Conservation (phyloP, 148 eudicot genomes). For the Heliamphora exappendiculata region DNA sequence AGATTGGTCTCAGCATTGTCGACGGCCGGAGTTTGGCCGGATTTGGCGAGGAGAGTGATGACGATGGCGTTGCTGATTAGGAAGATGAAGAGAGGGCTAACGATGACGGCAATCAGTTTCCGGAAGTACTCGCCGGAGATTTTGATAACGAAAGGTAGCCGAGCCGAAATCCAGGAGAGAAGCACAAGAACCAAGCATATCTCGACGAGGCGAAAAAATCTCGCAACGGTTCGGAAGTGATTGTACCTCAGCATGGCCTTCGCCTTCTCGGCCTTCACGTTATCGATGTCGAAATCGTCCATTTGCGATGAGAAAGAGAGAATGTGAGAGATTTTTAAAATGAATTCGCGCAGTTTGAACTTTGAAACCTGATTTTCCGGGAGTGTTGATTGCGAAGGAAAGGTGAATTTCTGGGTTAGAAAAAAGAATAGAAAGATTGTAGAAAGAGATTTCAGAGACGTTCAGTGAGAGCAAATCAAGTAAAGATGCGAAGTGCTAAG, state of each 20-base stretch:
- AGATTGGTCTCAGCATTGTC: conserved; percentile 27
- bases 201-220: conserved; percentile 55
- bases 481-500: not conserved
- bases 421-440: not conserved
- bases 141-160: conserved; percentile 51
- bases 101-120: conserved; percentile 22
- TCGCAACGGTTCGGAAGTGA: conserved; percentile 32
- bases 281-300: conserved; percentile 22
- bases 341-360: not conserved
- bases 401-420: not conserved
- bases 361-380: not conserved
- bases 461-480: not conserved
- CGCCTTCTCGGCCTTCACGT: conserved; percentile 24
- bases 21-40: conserved; percentile 28
- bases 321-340: not conserved
- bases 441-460: not conserved
- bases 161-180: conserved; percentile 54
- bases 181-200: conserved; percentile 23
- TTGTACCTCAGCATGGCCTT: conserved; percentile 24
- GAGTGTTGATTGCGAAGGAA: not conserved
- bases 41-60: conserved; percentile 54
- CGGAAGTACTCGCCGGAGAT: conserved; percentile 47
- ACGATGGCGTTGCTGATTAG: conserved; percentile 64
- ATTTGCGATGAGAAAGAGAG: conserved; percentile 7
- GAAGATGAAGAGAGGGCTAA: conserved; percentile 60